Evolutionary conservation across 2,329 filamentous ascomycete genomes (phyloP), one percentile per base, ranked within the genome.

Genomic region (Ophiosphaerella herpotricha): DNA sequence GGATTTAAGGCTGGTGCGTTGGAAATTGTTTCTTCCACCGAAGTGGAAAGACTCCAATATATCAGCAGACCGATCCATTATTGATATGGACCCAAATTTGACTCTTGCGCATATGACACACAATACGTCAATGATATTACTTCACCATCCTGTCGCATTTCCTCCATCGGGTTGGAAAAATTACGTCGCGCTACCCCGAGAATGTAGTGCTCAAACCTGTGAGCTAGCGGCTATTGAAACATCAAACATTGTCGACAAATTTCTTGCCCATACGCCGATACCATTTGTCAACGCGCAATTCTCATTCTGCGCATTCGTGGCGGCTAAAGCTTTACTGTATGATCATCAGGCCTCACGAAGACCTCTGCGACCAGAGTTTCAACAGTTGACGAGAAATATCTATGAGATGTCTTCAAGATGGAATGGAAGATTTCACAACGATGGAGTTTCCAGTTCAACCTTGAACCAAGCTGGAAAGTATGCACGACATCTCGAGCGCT

Each of bases 261-360:
- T 70, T 29, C 49, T 71, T 1, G 57, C 57, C 0, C 64, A 69
- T 35, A 65, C 61, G 0, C 50, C 54, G 0, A 66, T 69, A 23
- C 65, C 63, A 0, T 71, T 71, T n/a, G 68, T 71, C 5, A 71
- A 70, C 33, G 61, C 63, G 1, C 68, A 71, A 14, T 70, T 71
- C 32, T 56, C 65, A 8, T 71, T 71, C 29, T 71, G 68, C 32
- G 56, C 67, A 2, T 70, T 67, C 21, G 57, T 70, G 8, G 67
- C 67, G 4, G 68, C 68, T 5, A 71, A 71, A 42, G 64, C 64
- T 11, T 50, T 71, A 1, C 48, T 71, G 1, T 71, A 64, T 36
- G 64, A 62, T 16, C 58, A 64, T 21, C 63, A 67, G 48, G 55
- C 48, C 12, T 57, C 48, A 4, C 43, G 48, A 24, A 52, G 43